Base-by-base conservation (phyloP, 805 yeast species). In the Zygotorulaspora danielsina region DNA sequence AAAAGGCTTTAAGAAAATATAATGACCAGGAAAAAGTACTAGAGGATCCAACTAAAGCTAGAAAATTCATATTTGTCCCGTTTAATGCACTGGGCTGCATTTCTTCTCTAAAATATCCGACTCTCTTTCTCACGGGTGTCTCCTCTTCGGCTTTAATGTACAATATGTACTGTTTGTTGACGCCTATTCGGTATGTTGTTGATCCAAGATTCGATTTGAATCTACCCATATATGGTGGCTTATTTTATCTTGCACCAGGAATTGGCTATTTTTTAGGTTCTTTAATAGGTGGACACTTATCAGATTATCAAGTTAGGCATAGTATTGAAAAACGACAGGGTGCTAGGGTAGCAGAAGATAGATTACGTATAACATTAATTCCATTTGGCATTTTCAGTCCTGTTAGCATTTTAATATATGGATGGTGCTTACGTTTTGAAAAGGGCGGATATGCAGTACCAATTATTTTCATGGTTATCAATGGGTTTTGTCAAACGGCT, bases 211-310 rank as follows among this genome's bases (percentile, higher is more conserved):
- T 76, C 58, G 50, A 70, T 29, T 55, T 77, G 20, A 63, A 62
- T 0, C 50, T 66, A 13, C 81, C 82, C 0, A 51, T 77, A 2
- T 66, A 65, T 41, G 74, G 78, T 28, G 70, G 78, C 0, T 54
- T 77, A 15, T 76, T 77, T 49, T 77, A 76, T 47, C 53, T 77
- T 3, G 72, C 81, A 3, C 80, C 81, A 0, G 81, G 81, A 1
- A 10, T 57, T n/a, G 83, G 83, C 0, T 75, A 73, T 46, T 32
- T 75, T 1, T 24, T 53, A 1, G 81, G 81, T 0, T 68, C 78
- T 5, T 61, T 70, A 16, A 39, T 71, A 43, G 81, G 81, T 4
- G 82, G 81, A 0, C 52, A 56, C 36, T 72, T 66, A 63, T 75
- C 81, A 0, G 81, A 77, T 53, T 53, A 57, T 35, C 60, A 63